These are phyloP conservation scores for Trichoderma semiorbis DNA, from an alignment of 2,329 filamentous ascomycete genomes.

Conservation along the genomic window DNA sequence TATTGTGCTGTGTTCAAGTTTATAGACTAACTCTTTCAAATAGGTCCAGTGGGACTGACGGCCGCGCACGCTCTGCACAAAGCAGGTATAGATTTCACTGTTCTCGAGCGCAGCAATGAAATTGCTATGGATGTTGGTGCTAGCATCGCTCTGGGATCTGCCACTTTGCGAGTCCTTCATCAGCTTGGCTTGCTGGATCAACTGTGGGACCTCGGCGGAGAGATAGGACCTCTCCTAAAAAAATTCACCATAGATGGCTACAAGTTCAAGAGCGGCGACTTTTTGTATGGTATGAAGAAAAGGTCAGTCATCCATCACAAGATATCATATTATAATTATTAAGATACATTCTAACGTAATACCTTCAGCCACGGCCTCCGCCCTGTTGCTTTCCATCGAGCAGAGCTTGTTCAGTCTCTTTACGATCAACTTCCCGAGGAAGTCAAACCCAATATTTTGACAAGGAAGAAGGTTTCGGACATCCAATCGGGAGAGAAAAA, in stretches of 20 bases:
- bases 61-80: slow-evolving; percentile 27
- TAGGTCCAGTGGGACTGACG: slow-evolving; percentile 27
- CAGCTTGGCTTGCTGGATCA: slow-evolving; percentile 32
- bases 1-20: neutral
- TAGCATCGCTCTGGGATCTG: slow-evolving; percentile 32
- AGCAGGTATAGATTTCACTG: slow-evolving; percentile 36
- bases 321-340: neutral
- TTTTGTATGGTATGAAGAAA: slow-evolving; percentile 25
- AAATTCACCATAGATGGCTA: slow-evolving; percentile 28
- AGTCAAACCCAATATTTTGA: slow-evolving; percentile 27
- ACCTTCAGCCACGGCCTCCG: slow-evolving; percentile 27
- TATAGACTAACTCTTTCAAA: neutral
- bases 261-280: slow-evolving; percentile 25
- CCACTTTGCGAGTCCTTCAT: slow-evolving; percentile 29
- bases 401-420: slow-evolving; percentile 33
- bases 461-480: slow-evolving; percentile 26
- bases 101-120: slow-evolving; percentile 34
- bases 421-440: slow-evolving; percentile 29
- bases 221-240: slow-evolving; percentile 22
- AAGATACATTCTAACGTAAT: neutral
- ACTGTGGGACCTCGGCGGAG: slow-evolving; percentile 24
- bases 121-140: slow-evolving; percentile 30
- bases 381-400: slow-evolving; percentile 33
- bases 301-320: slow-evolving; percentile 22
- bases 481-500: slow-evolving; percentile 24